A percentile compares a stretch with the other conserved stretches of the same genome.
Conservation (phyloP, 2,329 filamentous ascomycete species). For the Hymenoscyphus albidus region DNA sequence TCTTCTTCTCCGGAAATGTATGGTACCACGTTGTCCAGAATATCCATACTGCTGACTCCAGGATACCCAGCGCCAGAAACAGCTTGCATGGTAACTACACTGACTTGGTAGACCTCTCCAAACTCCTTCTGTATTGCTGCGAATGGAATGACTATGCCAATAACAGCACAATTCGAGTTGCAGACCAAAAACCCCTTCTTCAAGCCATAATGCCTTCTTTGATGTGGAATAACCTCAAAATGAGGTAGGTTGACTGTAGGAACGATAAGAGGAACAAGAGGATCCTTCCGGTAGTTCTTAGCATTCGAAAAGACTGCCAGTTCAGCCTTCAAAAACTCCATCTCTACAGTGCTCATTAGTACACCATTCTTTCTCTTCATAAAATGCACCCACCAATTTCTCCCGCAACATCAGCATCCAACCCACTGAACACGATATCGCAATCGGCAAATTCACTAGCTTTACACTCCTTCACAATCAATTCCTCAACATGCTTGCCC, state of each 20-base stretch:
- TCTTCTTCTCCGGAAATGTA: constrained; percentile 93
- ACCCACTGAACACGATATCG: constrained; percentile 87
- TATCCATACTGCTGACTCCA: constrained; percentile 88
- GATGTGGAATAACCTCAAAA: constrained; percentile 83
- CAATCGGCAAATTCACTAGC: constrained; percentile 82
- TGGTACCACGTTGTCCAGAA: constrained; percentile 93
- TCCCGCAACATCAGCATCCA: constrained; percentile 89
- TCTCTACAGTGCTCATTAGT: constrained; percentile 53
- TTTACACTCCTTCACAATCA: constrained; percentile 82
- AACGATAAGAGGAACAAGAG: constrained; percentile 86
- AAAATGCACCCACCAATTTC: constrained; percentile 65
- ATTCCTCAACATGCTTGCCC: constrained; percentile 67
- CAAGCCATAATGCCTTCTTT: constrained; percentile 68
- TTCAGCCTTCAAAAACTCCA: constrained; percentile 83
- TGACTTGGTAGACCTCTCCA: constrained; percentile 70
- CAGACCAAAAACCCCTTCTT: constrained; percentile 90
- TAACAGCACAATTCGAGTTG: constrained; percentile 98
- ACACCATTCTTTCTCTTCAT: constrained; percentile 15
- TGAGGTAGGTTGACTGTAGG: constrained; percentile 91
- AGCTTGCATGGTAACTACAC: constrained; percentile 90
- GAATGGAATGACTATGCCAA: constrained; percentile 92
- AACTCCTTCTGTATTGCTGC: constrained; percentile 84
- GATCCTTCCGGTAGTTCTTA: constrained; percentile 92
- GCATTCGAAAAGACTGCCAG: constrained; percentile 95
- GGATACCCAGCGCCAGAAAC: constrained; percentile 90